Conservation (phyloP, 164 flowering plant genomes). For the Aristolochia californica region DNA sequence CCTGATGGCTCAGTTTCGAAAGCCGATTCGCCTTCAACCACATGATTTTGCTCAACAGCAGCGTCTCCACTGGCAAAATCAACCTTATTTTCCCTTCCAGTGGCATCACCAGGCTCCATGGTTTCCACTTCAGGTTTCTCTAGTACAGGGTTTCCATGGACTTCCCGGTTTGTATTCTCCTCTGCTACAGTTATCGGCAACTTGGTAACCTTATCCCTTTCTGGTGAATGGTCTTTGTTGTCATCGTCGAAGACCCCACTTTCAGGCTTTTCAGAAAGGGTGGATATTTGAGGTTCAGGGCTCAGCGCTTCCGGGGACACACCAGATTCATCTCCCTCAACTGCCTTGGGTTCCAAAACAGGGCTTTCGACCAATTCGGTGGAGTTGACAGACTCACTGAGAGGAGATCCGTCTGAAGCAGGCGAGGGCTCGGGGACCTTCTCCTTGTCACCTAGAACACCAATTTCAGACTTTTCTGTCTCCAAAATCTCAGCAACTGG, state of each 20-base stretch:
- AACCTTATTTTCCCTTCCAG: constrained; percentile 3
- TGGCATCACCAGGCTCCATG: neutral
- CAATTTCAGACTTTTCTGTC: neutral
- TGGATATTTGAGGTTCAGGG: neutral
- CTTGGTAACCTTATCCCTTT: neutral
- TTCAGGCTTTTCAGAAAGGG: neutral
- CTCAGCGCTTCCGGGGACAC: too few species aligned
- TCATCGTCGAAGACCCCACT: constrained; percentile 10
- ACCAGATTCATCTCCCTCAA: neutral
- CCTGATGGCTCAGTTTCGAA: constrained; percentile 3
- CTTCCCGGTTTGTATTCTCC: neutral
- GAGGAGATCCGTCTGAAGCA: too few species aligned
- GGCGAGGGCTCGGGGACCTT: neutral
- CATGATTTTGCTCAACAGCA: constrained; percentile 2
- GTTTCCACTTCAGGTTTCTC: neutral
- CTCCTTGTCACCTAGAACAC: constrained; percentile 7
- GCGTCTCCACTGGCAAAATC: constrained; percentile 2
- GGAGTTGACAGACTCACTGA: too few species aligned
- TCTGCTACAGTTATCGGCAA: neutral
- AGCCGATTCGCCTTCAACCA: neutral
- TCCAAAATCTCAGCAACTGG: neutral
- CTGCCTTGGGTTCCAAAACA: neutral
- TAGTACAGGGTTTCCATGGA: neutral
- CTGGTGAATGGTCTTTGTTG: constrained; percentile 3
- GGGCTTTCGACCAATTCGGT: too few species aligned